Conservation (phyloP, 768 basidiomycete species). For the Multifurca ochricompacta region DNA sequence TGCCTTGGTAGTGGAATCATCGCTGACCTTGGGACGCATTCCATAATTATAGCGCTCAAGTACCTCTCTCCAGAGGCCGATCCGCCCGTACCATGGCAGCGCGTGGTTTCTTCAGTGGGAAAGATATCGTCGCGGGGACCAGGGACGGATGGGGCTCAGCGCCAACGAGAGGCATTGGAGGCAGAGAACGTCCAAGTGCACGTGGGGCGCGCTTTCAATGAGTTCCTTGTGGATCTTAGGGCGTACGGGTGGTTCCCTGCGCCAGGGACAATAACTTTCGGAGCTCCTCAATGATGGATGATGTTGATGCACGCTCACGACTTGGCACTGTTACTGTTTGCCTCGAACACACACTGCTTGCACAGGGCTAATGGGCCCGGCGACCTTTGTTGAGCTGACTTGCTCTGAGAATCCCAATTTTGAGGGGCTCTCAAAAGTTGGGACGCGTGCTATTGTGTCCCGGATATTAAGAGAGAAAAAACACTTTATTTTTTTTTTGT, state of each 20-base stretch:
- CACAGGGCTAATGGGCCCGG: no score
- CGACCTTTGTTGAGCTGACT: no score
- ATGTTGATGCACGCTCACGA: neutral
- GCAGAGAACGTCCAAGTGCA: conserved; percentile 78
- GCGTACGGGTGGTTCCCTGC: conserved; percentile 64
- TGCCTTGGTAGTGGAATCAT: no score
- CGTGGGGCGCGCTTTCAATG: conserved; percentile 45
- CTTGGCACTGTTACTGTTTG: no score
- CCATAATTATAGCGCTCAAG: conserved; percentile 55
- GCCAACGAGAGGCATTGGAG: conserved; percentile 68
- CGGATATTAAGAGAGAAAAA: no score
- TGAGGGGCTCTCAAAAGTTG: no score
- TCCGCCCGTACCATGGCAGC: conserved; percentile 75
- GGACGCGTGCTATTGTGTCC: no score
- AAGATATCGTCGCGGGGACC: conserved; percentile 78
- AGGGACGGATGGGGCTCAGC: conserved; percentile 67
- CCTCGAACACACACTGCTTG: no score
- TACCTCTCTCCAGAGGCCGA: conserved; percentile 50
- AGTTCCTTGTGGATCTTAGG: conserved; percentile 48
- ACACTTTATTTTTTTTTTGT: no score
- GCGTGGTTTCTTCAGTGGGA: conserved; percentile 65
- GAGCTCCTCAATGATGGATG: no score
- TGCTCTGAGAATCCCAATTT: no score
- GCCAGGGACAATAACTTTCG: neutral
- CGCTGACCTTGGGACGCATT: neutral